A percentile compares a stretch with the other conserved stretches of the same genome.
Conservation (phyloP, 106 monocot species). For the Acorus calamus region DNA sequence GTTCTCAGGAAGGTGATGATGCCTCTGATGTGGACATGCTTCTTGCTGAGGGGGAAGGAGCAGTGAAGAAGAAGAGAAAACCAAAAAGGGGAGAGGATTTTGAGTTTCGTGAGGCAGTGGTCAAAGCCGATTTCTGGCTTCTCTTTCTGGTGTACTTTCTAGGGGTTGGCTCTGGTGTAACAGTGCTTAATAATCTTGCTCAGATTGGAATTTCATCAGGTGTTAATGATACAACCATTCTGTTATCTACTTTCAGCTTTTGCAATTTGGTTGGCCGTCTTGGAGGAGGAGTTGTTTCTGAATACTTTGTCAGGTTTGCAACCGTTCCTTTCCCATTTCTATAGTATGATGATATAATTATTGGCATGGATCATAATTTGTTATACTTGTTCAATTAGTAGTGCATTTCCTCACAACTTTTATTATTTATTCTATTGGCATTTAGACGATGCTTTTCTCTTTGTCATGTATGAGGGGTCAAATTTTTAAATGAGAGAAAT, state of each 20-base stretch:
- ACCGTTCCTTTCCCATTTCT: no score
- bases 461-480: no score
- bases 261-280: constrained; percentile 85
- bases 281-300: constrained; percentile 61
- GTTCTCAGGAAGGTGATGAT: constrained; percentile 32
- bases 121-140: constrained; percentile 94
- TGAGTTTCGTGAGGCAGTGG: constrained; percentile 46
- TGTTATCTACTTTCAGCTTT: constrained; percentile 76
- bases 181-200: constrained; percentile 86
- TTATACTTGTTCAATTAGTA: no score
- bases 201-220: constrained; percentile 80
- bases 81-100: constrained; percentile 86
- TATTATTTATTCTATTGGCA: no score
- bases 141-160: constrained; percentile 60
- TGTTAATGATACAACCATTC: constrained; percentile 51
- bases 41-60: constrained; percentile 80
- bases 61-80: constrained; percentile 58
- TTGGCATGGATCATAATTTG: no score
- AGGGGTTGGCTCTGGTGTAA: constrained; percentile 75
- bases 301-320: constrained; percentile 84
- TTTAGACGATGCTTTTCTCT: no score
- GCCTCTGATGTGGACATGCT: constrained; percentile 62
- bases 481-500: no score
- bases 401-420: no score
- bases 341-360: no score